These are phyloP conservation scores for Parsonsia alboflavescens DNA, from an alignment of 257 asterid species.

Conservation along the genomic window DNA sequence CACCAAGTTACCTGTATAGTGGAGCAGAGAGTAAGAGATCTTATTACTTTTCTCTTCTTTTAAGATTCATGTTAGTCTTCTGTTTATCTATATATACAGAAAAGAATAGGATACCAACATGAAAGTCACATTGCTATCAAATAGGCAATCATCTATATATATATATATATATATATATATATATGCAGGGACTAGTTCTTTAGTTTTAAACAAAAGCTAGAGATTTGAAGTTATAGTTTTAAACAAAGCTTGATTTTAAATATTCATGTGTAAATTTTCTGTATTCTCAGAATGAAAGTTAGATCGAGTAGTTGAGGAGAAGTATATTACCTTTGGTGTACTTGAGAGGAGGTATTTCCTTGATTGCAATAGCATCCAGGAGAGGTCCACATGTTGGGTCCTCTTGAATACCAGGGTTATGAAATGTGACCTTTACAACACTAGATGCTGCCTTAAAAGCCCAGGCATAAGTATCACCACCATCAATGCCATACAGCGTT, in stretches of 20 bases:
- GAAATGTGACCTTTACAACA: constrained; percentile 56
- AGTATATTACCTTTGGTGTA: constrained; percentile 36
- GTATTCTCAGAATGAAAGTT: neutral
- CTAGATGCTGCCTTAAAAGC: constrained; percentile 50
- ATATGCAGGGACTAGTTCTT: neutral
- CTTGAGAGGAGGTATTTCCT: constrained; percentile 41
- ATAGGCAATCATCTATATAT: neutral
- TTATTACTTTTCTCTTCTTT: neutral
- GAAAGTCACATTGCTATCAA: neutral
- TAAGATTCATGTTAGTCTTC: neutral
- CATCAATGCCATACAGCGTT: constrained; percentile 59
- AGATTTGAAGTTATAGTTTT: neutral
- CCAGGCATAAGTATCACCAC: constrained; percentile 86
- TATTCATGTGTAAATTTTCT: neutral
- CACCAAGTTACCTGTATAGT: constrained; percentile 50
- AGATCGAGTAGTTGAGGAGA: neutral
- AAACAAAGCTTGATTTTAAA: neutral
- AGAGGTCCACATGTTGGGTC: constrained; percentile 81
- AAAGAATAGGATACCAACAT: neutral
- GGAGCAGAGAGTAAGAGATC: constrained; percentile 3
- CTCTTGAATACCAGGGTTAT: constrained; percentile 68
- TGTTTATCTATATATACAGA: neutral
- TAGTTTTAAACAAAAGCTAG: neutral
- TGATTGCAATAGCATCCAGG: constrained; percentile 69
- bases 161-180: no score